Evolutionary conservation across 148 eudicot species (phyloP), one percentile per base, ranked within the genome.

Genomic region (Nepenthes mirabilis): DNA sequence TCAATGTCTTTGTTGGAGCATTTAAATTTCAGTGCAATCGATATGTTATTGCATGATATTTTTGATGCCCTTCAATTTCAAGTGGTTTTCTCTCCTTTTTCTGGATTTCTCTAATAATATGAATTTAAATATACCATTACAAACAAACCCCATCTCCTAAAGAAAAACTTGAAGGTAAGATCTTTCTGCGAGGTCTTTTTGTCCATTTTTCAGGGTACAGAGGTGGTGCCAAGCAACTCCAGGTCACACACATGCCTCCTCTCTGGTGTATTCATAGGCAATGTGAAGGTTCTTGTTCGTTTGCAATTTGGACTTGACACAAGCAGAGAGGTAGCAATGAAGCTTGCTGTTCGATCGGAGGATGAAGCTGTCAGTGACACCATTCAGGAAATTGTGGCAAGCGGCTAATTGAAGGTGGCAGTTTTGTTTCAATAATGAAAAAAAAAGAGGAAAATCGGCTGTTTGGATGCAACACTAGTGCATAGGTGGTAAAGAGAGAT

Each of bases 381-480:
- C 34, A 86, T 93, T 67, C 99, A 93, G 9, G 99, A 93, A 76
- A 86, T 88, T 34, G 99, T 93, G 65, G 95, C 95, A 9, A 93
- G 95, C 72, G 93, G 97, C 68, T 87, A 77, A 65, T 9, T 36
- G 32, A 55, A 43, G 3, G 9, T 43, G 9, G 11, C 49, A 8
- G 9, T 53, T 63, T 50, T 47, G 11, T 48, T 48, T 6, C 55
- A 11, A 11, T 12, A 11, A 33, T 43, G 53, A 34, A 60, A 48
- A 60, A 47, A 43, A 60, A n/a, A 23, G 34, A 34, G 12, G 23
- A 23, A 23, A 23, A 23, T 23, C 23, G 34, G 14, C 43, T 54
- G 45, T 40, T 40, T 40, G 45, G 45, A 8, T 40, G 8, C 6
- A 40, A 40, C 23, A 40, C 45, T 3, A 40, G 6, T 40, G 8